These are phyloP conservation scores for Pholiota microspora DNA, from an alignment of 768 basidiomycete genomes.

Conservation along the genomic window DNA sequence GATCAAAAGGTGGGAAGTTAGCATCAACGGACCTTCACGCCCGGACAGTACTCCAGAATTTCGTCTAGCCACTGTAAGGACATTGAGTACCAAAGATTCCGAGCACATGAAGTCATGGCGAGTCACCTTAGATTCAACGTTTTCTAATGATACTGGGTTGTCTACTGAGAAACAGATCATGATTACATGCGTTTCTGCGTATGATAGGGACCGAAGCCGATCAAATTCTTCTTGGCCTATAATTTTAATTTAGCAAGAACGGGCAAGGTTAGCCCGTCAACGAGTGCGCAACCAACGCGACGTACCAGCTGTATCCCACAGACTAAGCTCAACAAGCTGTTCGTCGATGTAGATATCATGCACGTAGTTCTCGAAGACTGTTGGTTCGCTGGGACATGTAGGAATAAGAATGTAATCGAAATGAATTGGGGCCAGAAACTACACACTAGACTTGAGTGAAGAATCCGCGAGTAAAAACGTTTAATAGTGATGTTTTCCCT, in stretches of 20 bases:
- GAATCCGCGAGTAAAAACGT: conserved; percentile 88
- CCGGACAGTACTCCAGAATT: conserved; percentile 89
- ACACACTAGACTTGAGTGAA: conserved; percentile 90
- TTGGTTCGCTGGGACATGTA: conserved; percentile 63
- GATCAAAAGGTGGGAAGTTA: neutral
- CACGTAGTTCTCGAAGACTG: conserved; percentile 97
- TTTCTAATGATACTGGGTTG: conserved; percentile 92
- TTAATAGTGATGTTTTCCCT: conserved; percentile 84
- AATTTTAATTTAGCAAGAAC: conserved; percentile 9
- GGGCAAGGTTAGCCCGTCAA: conserved; percentile 1
- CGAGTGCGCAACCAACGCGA: conserved; percentile 5
- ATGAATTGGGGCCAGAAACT: neutral
- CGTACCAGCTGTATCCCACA: conserved; percentile 98
- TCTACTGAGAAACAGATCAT: conserved; percentile 98
- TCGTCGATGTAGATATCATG: conserved; percentile 88
- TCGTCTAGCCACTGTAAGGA: conserved; percentile 83
- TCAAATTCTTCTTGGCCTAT: conserved; percentile 96
- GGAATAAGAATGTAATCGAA: neutral
- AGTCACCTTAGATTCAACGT: conserved; percentile 86
- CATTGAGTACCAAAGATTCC: neutral
- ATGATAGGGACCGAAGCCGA: conserved; percentile 87
- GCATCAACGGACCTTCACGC: conserved; percentile 73
- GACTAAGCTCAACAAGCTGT: conserved; percentile 81
- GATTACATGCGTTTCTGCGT: conserved; percentile 94
- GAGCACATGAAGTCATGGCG: conserved; percentile 1